Evolutionary conservation across 306 rosid species (phyloP), one percentile per base, ranked within the genome.

Genomic region (Dalbergia oliveri): DNA sequence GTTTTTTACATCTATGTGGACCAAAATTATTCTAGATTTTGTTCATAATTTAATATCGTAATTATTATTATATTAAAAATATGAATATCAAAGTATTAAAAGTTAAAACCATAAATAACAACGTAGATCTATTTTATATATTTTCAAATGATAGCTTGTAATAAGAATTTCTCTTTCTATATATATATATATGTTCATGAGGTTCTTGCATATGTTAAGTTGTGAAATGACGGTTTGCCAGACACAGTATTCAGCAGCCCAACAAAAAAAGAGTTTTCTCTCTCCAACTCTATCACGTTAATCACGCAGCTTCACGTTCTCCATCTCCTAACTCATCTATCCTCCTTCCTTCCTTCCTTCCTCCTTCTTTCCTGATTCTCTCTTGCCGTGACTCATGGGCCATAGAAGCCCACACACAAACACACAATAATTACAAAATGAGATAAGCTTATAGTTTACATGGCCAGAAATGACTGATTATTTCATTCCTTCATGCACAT

Each of bases 131-230:
- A 26, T 26, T 26, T 26, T 26, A 0, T 26, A 26, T 26, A 26
- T 26, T 2, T 26, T 26, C 31, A 26, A 1, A 26, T 26, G 31
- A 26, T 26, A 26, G 31, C 31, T 26, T 2, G 31, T 26, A 26
- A 26, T 1, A 26, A 26, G n/a, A n/a, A n/a, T 35, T 35, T 6
- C 41, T 37, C 41, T 37, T 5, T 37, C 1, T 6, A 1, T 37
- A 1, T 0, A 4, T n/a, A 13, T 12, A 53, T 16, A 41, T 44
- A 13, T 58, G 83, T 90, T 26, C 91, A 88, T 90, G 94, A 84
- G 89, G 74, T 86, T 88, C 97, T 81, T 83, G 90, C 91, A 80
- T n/a, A n/a, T n/a, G n/a, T n/a, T n/a, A n/a, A n/a, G n/a, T 82
- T 84, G 86, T 80, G 80, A 78, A 80, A 86, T 79, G 82, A 84